Conservation (phyloP, 805 yeast genomes). For the Starmerella bombi region DNA sequence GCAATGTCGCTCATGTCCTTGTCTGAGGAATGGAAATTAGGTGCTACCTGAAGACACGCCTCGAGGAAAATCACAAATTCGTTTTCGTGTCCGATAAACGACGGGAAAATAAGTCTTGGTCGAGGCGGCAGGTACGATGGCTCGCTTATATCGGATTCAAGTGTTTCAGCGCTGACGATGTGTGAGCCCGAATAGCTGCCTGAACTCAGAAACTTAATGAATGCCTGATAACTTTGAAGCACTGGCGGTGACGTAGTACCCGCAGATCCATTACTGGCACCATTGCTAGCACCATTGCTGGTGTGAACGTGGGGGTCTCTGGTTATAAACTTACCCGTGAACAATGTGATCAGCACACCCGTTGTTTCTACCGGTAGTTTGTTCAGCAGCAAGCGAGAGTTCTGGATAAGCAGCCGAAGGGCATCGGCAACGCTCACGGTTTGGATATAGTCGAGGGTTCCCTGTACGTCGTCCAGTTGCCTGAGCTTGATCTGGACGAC, state of each 20-base stretch:
- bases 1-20: slow-evolving; percentile 62
- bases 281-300: not conserved
- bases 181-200: slow-evolving; percentile 15
- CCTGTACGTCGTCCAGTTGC: slow-evolving; percentile 47
- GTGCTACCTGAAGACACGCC: slow-evolving; percentile 73
- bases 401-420: slow-evolving; percentile 52
- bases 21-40: slow-evolving; percentile 53
- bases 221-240: slow-evolving; percentile 43
- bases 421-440: slow-evolving; percentile 66
- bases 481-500: slow-evolving; percentile 65
- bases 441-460: slow-evolving; percentile 51
- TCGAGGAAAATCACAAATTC: slow-evolving; percentile 87
- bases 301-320: not conserved
- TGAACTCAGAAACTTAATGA: slow-evolving; percentile 39
- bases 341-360: slow-evolving; percentile 65
- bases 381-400: slow-evolving; percentile 52
- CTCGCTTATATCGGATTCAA: slow-evolving; percentile 11
- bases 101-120: slow-evolving; percentile 73
- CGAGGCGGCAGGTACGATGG: slow-evolving; percentile 72
- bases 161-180: slow-evolving; percentile 18
- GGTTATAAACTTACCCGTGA: slow-evolving; percentile 71
- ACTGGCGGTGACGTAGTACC: too few species aligned
- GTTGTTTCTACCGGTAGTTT: slow-evolving; percentile 69
- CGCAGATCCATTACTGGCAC: slow-evolving; percentile 1
- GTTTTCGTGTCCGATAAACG: slow-evolving; percentile 72